Conservation (phyloP, 495 filamentous ascomycete species). For the Hyaloscypha finlandica region DNA sequence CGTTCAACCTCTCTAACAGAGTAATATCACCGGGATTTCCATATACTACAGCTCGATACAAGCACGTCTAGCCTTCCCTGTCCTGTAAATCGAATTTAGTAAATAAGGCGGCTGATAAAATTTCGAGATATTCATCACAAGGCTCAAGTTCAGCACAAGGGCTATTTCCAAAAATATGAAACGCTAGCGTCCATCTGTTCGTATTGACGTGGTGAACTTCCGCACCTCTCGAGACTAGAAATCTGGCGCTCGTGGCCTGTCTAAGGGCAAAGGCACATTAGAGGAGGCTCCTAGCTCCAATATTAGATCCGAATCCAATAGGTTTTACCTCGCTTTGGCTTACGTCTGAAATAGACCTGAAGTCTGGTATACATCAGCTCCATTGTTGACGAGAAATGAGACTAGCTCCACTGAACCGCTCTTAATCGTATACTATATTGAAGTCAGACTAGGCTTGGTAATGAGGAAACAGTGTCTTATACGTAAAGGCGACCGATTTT, state of each 20-base stretch:
- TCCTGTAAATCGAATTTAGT: constrained; percentile 18
- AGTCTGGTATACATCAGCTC: not conserved
- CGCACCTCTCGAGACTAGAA: not conserved
- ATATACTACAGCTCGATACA: constrained; percentile 28
- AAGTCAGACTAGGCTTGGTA: not conserved
- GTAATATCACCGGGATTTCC: constrained; percentile 19
- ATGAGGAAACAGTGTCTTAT: not conserved
- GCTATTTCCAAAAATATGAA: not conserved
- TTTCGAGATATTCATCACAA: constrained; percentile 1
- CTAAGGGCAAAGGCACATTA: not conserved
- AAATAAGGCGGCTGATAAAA: constrained; percentile 16
- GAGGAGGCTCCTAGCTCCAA: not conserved
- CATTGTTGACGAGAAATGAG: not conserved
- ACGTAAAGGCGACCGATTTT: not conserved
- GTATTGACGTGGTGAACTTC: constrained; percentile 6
- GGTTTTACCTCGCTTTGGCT: no score
- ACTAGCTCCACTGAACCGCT: constrained; percentile 6
- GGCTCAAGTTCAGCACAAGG: not conserved
- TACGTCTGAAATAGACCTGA: constrained; percentile 4
- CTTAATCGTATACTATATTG: constrained; percentile 7
- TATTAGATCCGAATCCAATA: no score
- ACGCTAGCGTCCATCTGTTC: constrained; percentile 3
- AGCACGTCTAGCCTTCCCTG: constrained; percentile 23
- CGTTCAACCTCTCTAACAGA: not conserved
- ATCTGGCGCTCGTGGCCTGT: not conserved